Base-by-base conservation (phyloP, 305 asterid species). In the Vinca major region DNA sequence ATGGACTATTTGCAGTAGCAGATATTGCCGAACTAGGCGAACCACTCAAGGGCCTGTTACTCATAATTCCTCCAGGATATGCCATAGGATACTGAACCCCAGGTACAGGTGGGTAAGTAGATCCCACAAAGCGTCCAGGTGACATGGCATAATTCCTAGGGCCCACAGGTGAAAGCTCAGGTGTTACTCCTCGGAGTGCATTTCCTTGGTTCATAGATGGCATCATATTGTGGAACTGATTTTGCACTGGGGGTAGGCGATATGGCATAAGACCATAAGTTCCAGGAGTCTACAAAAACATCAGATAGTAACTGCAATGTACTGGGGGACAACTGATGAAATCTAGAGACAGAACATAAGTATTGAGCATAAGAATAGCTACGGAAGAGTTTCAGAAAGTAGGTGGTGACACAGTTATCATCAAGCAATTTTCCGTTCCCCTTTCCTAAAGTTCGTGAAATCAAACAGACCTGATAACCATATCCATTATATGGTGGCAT, bases 401-500 rank as follows among this genome's bases (percentile, higher is more conserved):
- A 57, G 13, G 53, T 17, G n/a, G 56, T n/a, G n/a, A n/a, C 13
- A 43, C 33, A 19, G 61, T 45, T 51, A 47, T 54, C 45, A 37
- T 40, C 41, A 17, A 61, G 71, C 51, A 44, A 36, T 39, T 55
- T 57, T 55, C 6, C n/a, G 33, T 36, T 19, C 39, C 51, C 65
- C 5, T 60, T 40, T 20, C 36, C 6, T 50, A 33, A 56, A 20
- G 68, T 26, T 20, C 12, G 60, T 69, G 58, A 55, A 26, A 62
- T 41, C 55, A 40, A 55, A 82, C 81, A 69, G 70, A 93, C 99
- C 97, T 93, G 97, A 82, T 90, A 93, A 61, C 89, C 89, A 65
- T 85, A 89, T 60, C 95, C 96, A 76, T 86, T 90, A 72, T 87
- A 90, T 66, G 87, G 82, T 17, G 97, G 86, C 70, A 93, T 71